phyloP scores from a whole-genome alignment of 139 green algal species.

The Yamagishiella unicocca region DNA sequence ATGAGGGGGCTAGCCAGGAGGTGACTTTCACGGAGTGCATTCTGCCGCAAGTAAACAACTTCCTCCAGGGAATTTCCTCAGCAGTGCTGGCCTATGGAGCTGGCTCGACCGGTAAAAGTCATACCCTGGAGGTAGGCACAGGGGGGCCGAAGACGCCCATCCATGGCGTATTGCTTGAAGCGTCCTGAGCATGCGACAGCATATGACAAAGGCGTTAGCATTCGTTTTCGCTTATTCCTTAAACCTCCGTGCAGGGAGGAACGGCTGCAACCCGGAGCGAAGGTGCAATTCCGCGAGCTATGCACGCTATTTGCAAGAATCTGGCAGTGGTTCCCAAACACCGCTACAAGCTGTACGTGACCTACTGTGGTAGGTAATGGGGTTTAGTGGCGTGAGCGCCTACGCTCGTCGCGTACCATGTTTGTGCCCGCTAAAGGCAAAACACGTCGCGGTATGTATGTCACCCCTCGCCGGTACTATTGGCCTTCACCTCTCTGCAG shows the following conservation, averaged over 20 bases:
- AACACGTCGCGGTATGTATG: too few species aligned
- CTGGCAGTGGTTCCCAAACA: constrained; percentile 37
- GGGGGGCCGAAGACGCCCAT: too few species aligned
- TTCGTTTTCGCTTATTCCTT: too few species aligned
- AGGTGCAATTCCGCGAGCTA: constrained; percentile 27
- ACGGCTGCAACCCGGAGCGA: not conserved
- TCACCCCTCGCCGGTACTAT: too few species aligned
- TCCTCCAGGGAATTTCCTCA: constrained; percentile 16
- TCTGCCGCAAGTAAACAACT: constrained; percentile 32
- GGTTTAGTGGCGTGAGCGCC: not conserved
- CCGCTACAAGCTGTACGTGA: constrained; percentile 50
- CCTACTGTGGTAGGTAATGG: constrained; percentile 34
- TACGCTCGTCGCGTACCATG: too few species aligned
- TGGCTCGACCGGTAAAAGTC: constrained; percentile 16
- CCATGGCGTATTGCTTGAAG: too few species aligned
- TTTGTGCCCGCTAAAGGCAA: too few species aligned
- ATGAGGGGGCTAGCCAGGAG: constrained; percentile 31
- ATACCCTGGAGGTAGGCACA: constrained; percentile 38
- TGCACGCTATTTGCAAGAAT: constrained; percentile 47
- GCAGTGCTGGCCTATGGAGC: constrained; percentile 34
- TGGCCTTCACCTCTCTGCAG: not conserved
- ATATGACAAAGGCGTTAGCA: too few species aligned
- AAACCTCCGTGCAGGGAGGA: too few species aligned
- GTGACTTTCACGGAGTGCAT: constrained; percentile 27
- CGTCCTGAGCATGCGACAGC: too few species aligned